Base-by-base conservation (phyloP, 352 stramenopile species). In the Globisporangium spinosum region DNA sequence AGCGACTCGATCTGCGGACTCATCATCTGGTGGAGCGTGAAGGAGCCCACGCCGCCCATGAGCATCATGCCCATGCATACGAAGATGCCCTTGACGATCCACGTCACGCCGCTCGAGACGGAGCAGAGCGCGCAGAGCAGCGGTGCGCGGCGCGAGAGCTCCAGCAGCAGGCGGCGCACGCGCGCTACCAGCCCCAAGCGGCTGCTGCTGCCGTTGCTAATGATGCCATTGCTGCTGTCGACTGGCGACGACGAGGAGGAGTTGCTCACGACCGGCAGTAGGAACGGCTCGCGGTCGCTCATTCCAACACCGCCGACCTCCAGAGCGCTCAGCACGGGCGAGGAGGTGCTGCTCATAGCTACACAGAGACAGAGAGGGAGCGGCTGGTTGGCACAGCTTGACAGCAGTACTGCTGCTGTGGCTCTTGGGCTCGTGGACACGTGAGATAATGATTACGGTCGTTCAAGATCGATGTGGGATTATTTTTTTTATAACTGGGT, bases 1-100 rank as follows among this genome's bases (percentile, higher is more conserved):
- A 90, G 78, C 65, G 80, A 78, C 60, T 90, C 82, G 58, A 90
- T 90, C 72, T 93, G 79, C 9, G 84, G 84, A 66, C 80, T 90
- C 72, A 90, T 83, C 75, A 91, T 83, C 68, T 93, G 84, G 27
- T 85, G 84, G 38, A 93, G 77, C 34, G 84, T 83, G 59, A 93
- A 83, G 29, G 82, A 89, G 27, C 82, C 84, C 51, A 89, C 82
- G 47, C 72, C 72, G 45, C 83, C 83, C 62, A 87, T 70, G 49
- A 89, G 67, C 49, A 91, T 71, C 77, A 89, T 79, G 32, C 70
- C 77, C 49, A 83, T 23, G 51, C 81, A 87, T 3, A 89, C 64
- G 34, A 68, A 82, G 32, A 90, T 65, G 27, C 75, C 78, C 29
- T 78, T 77, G 68, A 81, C 61, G 35, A 76, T 70, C 71, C 79